Conservation (phyloP, 768 basidiomycete genomes). For the Piloderma croceum region DNA sequence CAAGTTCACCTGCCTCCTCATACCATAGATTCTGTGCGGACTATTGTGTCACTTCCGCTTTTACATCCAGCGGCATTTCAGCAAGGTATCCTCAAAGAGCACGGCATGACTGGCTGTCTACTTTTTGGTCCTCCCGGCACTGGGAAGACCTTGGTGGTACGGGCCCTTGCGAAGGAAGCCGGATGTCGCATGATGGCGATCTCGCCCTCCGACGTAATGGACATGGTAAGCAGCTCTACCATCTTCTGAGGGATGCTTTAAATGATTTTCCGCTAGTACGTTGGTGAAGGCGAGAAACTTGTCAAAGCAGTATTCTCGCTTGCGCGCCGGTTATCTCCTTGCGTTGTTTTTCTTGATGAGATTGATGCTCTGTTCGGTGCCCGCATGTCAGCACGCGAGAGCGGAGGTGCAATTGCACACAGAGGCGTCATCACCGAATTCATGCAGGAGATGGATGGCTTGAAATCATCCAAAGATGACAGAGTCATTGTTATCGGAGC, state of each 20-base stretch:
- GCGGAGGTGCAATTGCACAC: conserved; percentile 77
- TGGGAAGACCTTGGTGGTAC: conserved; percentile 87
- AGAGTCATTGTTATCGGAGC: conserved; percentile 90
- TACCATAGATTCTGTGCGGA: conserved; percentile 89
- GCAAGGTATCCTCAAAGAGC: conserved; percentile 84
- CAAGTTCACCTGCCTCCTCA: conserved; percentile 85
- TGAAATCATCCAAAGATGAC: conserved; percentile 73
- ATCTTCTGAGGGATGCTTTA: background rate
- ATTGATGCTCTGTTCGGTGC: conserved; percentile 91
- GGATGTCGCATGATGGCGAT: conserved; percentile 90
- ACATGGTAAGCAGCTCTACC: conserved; percentile 59
- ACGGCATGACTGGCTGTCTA: conserved; percentile 86
- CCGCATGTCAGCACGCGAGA: conserved; percentile 68
- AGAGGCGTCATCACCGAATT: conserved; percentile 87
- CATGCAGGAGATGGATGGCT: conserved; percentile 96
- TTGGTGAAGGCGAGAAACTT: conserved; percentile 85
- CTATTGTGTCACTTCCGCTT: conserved; percentile 84
- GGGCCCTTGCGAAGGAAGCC: conserved; percentile 89
- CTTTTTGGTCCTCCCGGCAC: conserved; percentile 90
- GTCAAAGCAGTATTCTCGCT: conserved; percentile 86
- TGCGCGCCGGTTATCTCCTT: conserved; percentile 80
- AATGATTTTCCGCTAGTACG: conserved; percentile 47
- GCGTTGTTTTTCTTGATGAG: conserved; percentile 92
- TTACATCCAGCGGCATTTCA: conserved; percentile 84
- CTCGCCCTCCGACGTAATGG: conserved; percentile 91